Conservation (phyloP, 1,139 yeast species). For the Lodderomyces beijingensis region DNA sequence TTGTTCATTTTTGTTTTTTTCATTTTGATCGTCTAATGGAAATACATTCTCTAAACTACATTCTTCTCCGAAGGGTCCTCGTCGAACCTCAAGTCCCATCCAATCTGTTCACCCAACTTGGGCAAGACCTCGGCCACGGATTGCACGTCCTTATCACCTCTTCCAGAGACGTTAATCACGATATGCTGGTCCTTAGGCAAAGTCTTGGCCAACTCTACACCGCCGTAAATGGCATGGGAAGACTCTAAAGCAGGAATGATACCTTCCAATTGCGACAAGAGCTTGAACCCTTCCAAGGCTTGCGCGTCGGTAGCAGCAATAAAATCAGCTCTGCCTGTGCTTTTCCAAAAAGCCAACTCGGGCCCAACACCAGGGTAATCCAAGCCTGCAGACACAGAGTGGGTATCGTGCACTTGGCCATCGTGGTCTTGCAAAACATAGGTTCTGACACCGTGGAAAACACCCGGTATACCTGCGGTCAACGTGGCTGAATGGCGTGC, state of each 20-base stretch:
- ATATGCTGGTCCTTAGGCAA: constrained; percentile 76
- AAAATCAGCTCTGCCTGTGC: constrained; percentile 86
- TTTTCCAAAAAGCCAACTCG: constrained; percentile 93
- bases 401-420: constrained; percentile 97
- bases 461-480: constrained; percentile 92
- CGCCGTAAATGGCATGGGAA: constrained; percentile 94
- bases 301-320: constrained; percentile 87
- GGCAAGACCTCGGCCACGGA: constrained; percentile 95
- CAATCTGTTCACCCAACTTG: constrained; percentile 79
- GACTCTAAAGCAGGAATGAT: constrained; percentile 98
- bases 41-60: constrained; percentile 2
- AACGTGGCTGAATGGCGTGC: constrained; percentile 88
- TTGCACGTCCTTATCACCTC: constrained; percentile 99
- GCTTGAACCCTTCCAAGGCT: constrained; percentile 85
- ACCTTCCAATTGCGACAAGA: constrained; percentile 91
- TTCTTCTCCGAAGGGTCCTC: constrained; percentile 38
- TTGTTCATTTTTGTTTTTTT: background rate
- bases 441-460: constrained; percentile 95
- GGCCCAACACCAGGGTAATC: constrained; percentile 99
- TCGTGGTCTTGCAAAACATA: constrained; percentile 85
- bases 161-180: constrained; percentile 88
- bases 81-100: constrained; percentile 94
- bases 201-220: constrained; percentile 80
- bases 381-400: constrained; percentile 95
- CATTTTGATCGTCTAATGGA: background rate